Conservation (phyloP, 768 basidiomycete species). For the Termitomyces sp. region DNA sequence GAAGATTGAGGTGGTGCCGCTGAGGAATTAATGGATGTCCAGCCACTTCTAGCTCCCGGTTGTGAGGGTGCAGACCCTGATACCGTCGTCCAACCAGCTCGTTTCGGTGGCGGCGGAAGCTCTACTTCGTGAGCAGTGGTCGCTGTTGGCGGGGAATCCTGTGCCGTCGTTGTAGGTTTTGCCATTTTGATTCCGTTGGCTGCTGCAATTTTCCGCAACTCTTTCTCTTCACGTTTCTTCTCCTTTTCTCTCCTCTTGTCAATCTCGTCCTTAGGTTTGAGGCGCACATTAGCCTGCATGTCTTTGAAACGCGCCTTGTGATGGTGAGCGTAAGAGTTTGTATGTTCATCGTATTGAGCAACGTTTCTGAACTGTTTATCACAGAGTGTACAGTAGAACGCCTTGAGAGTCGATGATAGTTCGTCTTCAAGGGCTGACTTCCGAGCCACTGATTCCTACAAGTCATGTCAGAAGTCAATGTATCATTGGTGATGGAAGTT, state of each 20-base stretch:
- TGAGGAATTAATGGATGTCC: conserved; percentile 37
- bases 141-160: conserved; percentile 16
- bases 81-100: conserved; percentile 45
- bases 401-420: conserved; percentile 57
- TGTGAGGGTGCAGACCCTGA: conserved; percentile 17
- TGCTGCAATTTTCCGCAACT: conserved; percentile 76
- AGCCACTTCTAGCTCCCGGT: conserved; percentile 32
- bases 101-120: conserved; percentile 24
- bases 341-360: conserved; percentile 85
- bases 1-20: conserved; percentile 9
- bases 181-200: conserved; percentile 74
- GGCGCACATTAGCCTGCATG: conserved; percentile 70
- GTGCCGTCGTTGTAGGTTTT: conserved; percentile 25
- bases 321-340: conserved; percentile 84
- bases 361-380: conserved; percentile 87
- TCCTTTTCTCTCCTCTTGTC: conserved; percentile 83
- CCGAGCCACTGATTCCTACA: conserved; percentile 58
- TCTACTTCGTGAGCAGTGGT: conserved; percentile 22
- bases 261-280: conserved; percentile 59
- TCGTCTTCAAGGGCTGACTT: conserved; percentile 62
- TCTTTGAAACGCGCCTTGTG: conserved; percentile 79
- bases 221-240: conserved; percentile 79
- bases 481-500: not conserved
- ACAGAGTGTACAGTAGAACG: conserved; percentile 80
- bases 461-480: not conserved